phyloP scores from a whole-genome alignment of 2,329 filamentous ascomycete species.

The Thelonectria blattea region DNA sequence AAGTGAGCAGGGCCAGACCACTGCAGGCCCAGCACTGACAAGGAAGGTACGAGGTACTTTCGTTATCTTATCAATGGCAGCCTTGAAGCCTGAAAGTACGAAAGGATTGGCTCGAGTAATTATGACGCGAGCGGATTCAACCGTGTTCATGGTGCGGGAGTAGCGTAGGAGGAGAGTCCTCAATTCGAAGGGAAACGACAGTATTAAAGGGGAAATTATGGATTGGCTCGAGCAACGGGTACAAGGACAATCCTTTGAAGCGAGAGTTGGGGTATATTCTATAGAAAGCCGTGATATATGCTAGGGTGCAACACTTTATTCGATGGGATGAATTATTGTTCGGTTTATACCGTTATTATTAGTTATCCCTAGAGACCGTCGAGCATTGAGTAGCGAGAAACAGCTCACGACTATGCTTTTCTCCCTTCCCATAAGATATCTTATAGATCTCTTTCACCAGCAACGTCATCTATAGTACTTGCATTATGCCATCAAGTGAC shows the following conservation, averaged over 20 bases:
- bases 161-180: conserved; percentile 10
- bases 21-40: neutral
- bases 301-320: neutral
- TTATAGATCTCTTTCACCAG: too few relatives aligned
- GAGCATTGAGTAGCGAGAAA: too few relatives aligned
- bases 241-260: neutral
- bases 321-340: too few relatives aligned
- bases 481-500: too few relatives aligned
- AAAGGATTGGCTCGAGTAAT: neutral
- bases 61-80: conserved; percentile 32
- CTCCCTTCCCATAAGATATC: too few relatives aligned
- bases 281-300: neutral
- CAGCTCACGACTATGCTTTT: too few relatives aligned
- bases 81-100: too few relatives aligned
- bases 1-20: too few relatives aligned
- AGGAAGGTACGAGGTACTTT: neutral
- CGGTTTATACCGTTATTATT: too few relatives aligned
- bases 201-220: neutral
- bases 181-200: neutral
- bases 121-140: too few relatives aligned
- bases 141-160: conserved; percentile 1
- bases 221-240: neutral
- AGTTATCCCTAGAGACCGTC: too few relatives aligned
- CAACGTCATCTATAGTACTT: too few relatives aligned
- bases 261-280: neutral